phyloP scores from a whole-genome alignment of 805 yeast species.

The Starmerella asiatica region DNA sequence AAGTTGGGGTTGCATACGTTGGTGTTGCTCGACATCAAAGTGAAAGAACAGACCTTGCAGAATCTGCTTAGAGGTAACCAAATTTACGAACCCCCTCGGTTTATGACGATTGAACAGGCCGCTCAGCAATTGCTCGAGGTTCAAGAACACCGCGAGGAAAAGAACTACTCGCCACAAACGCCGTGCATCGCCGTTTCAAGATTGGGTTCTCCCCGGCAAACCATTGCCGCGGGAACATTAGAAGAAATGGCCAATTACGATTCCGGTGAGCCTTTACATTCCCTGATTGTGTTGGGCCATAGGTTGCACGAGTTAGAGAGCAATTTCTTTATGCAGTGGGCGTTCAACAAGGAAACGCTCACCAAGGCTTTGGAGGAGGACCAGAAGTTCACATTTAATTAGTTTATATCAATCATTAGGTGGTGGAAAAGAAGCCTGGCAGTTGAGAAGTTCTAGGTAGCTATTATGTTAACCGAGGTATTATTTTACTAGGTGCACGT shows the following conservation, averaged over 20 bases:
- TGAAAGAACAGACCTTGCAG: slow-evolving; percentile 89
- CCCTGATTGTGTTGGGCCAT: slow-evolving; percentile 83
- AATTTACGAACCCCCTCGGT: slow-evolving; percentile 93
- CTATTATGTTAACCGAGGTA: too few relatives aligned
- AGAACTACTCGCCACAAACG: slow-evolving; percentile 71
- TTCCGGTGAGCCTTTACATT: slow-evolving; percentile 88
- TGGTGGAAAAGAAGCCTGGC: too few relatives aligned
- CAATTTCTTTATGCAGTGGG: slow-evolving; percentile 69
- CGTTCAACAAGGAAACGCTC: slow-evolving; percentile 44
- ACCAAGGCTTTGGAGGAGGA: slow-evolving; percentile 35
- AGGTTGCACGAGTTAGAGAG: slow-evolving; percentile 82
- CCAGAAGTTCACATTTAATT: slow-evolving; percentile 7
- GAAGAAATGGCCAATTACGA: slow-evolving; percentile 67
- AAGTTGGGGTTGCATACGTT: slow-evolving; percentile 84
- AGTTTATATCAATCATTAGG: too few relatives aligned
- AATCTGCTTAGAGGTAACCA: slow-evolving; percentile 85
- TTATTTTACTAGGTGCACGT: too few relatives aligned
- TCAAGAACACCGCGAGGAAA: slow-evolving; percentile 61
- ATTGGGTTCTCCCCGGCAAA: slow-evolving; percentile 73
- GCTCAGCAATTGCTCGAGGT: slow-evolving; percentile 78
- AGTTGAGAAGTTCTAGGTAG: too few relatives aligned
- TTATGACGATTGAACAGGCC: slow-evolving; percentile 84
- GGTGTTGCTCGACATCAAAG: slow-evolving; percentile 80
- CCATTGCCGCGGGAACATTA: slow-evolving; percentile 73
- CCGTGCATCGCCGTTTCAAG: slow-evolving; percentile 92